Evolutionary conservation across 116 monocot species (phyloP).

Genomic region (Dioscorea cayenensis): DNA sequence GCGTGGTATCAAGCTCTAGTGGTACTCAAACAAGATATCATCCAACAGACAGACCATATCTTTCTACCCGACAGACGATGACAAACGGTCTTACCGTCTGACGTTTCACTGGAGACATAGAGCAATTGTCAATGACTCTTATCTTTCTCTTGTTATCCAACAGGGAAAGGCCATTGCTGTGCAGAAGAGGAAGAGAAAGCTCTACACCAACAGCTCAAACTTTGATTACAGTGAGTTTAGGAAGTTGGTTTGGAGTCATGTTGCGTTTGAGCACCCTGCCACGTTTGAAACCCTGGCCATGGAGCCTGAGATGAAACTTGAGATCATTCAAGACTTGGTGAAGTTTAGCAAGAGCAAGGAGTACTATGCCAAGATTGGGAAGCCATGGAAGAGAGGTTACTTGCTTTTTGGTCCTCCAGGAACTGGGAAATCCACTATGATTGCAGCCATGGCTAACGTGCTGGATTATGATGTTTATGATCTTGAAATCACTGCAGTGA

Average conservation of each 20-base stretch:
- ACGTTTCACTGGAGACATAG: slow-evolving; percentile 4
- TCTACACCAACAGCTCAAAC: slow-evolving; percentile 7
- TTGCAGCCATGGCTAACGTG: slow-evolving; percentile 24
- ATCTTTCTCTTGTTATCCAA: neutral
- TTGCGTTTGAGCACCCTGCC: slow-evolving; percentile 10
- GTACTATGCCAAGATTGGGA: slow-evolving; percentile 9
- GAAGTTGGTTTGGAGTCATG: slow-evolving; percentile 10
- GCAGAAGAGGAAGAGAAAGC: slow-evolving; percentile 2
- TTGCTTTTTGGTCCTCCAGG: slow-evolving; percentile 18
- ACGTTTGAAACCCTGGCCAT: slow-evolving; percentile 12
- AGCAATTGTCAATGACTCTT: neutral
- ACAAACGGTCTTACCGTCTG: neutral
- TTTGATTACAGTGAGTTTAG: neutral
- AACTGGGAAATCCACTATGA: slow-evolving; percentile 26
- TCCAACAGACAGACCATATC: neutral
- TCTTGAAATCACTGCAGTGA: slow-evolving; percentile 20
- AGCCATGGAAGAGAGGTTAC: slow-evolving; percentile 12
- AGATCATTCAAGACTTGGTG: slow-evolving; percentile 8
- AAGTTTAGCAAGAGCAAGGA: slow-evolving; percentile 7
- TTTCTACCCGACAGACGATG: neutral
- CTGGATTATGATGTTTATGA: slow-evolving; percentile 30
- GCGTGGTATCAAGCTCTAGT: neutral
- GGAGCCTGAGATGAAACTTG: slow-evolving; percentile 14
- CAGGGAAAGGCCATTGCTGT: neutral
- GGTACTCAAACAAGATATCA: neutral